These are phyloP conservation scores for Pistacia integerrima DNA, from an alignment of 345 rosid species.

Conservation along the genomic window DNA sequence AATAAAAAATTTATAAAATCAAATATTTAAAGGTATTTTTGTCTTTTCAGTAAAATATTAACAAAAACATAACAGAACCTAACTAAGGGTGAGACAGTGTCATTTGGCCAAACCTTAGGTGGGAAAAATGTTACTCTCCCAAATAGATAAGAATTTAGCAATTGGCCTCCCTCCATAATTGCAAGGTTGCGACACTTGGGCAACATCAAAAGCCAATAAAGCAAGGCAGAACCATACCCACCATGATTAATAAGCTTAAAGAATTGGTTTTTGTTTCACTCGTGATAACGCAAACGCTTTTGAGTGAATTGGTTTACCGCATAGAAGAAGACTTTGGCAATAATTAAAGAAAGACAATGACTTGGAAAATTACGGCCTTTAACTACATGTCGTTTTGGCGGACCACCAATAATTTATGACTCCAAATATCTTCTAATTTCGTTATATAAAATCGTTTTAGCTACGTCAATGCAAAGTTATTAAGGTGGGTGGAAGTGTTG, in stretches of 20 bases:
- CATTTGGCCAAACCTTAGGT: too few species aligned
- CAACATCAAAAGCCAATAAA: background rate
- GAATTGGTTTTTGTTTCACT: background rate
- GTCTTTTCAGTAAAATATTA: too few species aligned
- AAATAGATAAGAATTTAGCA: too few species aligned
- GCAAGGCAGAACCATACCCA: background rate
- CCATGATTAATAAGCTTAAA: background rate
- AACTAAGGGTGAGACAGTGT: too few species aligned
- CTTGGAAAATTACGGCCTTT: slow-evolving; percentile 22
- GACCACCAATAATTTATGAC: slow-evolving; percentile 39
- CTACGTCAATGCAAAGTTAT: slow-evolving; percentile 7
- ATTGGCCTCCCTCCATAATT: background rate
- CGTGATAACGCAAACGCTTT: background rate
- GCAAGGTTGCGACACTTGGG: slow-evolving; percentile 11
- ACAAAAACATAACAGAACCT: too few species aligned
- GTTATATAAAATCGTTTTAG: background rate
- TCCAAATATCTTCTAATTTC: slow-evolving; percentile 21
- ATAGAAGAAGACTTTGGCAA: background rate
- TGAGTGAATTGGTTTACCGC: background rate
- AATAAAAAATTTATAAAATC: too few species aligned
- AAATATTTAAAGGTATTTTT: too few species aligned
- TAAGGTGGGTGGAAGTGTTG: slow-evolving; percentile 3
- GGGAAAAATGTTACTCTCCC: too few species aligned
- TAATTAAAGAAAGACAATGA: slow-evolving; percentile 20
- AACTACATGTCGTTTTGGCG: slow-evolving; percentile 21